These are phyloP conservation scores for Ceratocystis harringtonii DNA, from an alignment of 2,329 filamentous ascomycete species.

Conservation along the genomic window DNA sequence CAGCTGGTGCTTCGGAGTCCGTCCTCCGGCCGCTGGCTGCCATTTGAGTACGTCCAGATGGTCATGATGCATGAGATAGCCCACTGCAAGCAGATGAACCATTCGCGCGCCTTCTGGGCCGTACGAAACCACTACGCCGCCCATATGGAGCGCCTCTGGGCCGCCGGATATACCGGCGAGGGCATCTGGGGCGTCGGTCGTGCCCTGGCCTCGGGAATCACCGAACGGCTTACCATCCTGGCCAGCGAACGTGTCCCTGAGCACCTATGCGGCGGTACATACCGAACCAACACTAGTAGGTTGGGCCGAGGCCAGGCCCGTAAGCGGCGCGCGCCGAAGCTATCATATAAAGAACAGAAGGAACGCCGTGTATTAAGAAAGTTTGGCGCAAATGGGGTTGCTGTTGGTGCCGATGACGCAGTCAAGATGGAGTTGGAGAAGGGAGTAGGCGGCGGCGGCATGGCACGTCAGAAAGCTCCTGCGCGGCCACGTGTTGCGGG, in stretches of 20 bases:
- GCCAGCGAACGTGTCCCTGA: slow-evolving; percentile 46
- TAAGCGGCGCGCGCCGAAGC: slow-evolving; percentile 30
- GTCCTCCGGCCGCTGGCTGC: slow-evolving; percentile 53
- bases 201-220: slow-evolving; percentile 44
- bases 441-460: slow-evolving; percentile 35
- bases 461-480: slow-evolving; percentile 26
- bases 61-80: slow-evolving; percentile 91
- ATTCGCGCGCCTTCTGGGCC: slow-evolving; percentile 65
- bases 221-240: slow-evolving; percentile 37
- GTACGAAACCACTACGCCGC: slow-evolving; percentile 59
- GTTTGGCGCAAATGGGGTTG: slow-evolving; percentile 55
- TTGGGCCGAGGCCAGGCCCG: slow-evolving; percentile 28
- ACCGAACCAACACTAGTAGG: slow-evolving; percentile 36
- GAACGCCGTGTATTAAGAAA: slow-evolving; percentile 59
- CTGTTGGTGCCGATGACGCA: slow-evolving; percentile 54
- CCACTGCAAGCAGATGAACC: slow-evolving; percentile 87
- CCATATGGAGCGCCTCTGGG: slow-evolving; percentile 58
- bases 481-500: slow-evolving; percentile 59
- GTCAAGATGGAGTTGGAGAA: slow-evolving; percentile 49
- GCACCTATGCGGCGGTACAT: slow-evolving; percentile 71
- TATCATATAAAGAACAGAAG: slow-evolving; percentile 58
- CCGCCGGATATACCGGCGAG: slow-evolving; percentile 57
- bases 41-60: slow-evolving; percentile 76
- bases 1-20: slow-evolving; percentile 66
- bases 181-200: slow-evolving; percentile 69